These are phyloP conservation scores for Ulota crispa DNA, from an alignment of 225 moss, liverwort and hornwort species.

Conservation along the genomic window DNA sequence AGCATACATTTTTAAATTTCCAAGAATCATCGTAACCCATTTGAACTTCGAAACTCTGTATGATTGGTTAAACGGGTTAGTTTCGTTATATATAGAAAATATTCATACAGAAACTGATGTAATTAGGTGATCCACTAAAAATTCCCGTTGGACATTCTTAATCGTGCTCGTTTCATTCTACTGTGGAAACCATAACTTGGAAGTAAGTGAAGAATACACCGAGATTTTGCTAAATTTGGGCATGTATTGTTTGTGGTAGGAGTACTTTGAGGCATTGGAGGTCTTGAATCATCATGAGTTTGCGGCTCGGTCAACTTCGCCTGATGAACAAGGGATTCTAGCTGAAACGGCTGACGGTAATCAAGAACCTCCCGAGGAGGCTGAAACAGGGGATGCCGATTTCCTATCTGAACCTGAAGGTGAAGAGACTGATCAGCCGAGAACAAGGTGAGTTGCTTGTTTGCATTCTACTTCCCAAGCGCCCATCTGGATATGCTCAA, in stretches of 20 bases:
- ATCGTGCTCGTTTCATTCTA: slow-evolving; percentile 12
- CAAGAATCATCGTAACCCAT: background rate
- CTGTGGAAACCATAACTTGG: background rate
- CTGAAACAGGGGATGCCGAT: slow-evolving; percentile 73
- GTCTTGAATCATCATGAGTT: slow-evolving; percentile 96
- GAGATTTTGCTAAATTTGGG: background rate
- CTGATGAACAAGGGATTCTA: slow-evolving; percentile 76
- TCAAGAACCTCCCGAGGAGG: slow-evolving; percentile 94
- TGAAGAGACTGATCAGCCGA: slow-evolving; percentile 84
- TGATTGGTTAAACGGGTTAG: background rate
- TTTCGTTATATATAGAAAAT: background rate
- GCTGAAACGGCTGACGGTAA: slow-evolving; percentile 68
- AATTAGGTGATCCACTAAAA: background rate
- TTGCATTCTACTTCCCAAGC: background rate
- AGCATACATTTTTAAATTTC: background rate
- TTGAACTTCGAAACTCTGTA: background rate
- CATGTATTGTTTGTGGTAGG: slow-evolving; percentile 47
- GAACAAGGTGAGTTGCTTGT: slow-evolving; percentile 64
- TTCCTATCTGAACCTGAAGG: slow-evolving; percentile 91
- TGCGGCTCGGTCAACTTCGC: slow-evolving; percentile 67
- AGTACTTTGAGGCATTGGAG: slow-evolving; percentile 97
- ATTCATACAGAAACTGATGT: background rate
- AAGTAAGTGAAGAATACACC: background rate
- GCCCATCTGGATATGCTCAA: slow-evolving; percentile 7
- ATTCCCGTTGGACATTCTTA: background rate